phyloP scores from a whole-genome alignment of 2,329 filamentous ascomycete species.

The Monilinia laxa region DNA sequence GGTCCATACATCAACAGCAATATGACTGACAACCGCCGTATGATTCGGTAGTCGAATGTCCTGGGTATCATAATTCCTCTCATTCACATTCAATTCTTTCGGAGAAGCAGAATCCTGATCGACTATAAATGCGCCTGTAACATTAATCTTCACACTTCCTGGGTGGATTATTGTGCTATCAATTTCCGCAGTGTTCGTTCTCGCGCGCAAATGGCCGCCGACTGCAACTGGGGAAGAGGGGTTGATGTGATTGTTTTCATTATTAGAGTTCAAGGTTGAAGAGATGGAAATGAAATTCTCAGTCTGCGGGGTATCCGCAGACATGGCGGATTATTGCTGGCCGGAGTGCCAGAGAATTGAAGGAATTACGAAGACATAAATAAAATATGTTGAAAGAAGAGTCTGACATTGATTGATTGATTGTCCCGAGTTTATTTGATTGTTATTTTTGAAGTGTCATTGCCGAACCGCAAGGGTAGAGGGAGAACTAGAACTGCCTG shows the following conservation, averaged over 20 bases:
- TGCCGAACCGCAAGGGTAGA: neutral
- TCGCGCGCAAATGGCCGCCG: slow-evolving; percentile 28
- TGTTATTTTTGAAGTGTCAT: slow-evolving; percentile 12
- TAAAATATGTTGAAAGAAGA: slow-evolving; percentile 18
- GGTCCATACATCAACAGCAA: slow-evolving; percentile 83
- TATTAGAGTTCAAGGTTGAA: slow-evolving; percentile 19
- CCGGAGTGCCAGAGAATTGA: slow-evolving; percentile 27
- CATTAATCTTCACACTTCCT: slow-evolving; percentile 87
- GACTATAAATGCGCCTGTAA: slow-evolving; percentile 93
- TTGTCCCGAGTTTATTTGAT: neutral
- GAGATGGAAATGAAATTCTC: slow-evolving; percentile 7
- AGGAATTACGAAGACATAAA: slow-evolving; percentile 22
- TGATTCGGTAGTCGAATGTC: slow-evolving; percentile 97
- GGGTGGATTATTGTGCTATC: slow-evolving; percentile 53
- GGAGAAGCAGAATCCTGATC: slow-evolving; percentile 68
- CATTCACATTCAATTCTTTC: slow-evolving; percentile 43
- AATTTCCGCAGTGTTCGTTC: slow-evolving; percentile 42
- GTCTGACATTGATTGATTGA: neutral
- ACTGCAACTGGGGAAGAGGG: slow-evolving; percentile 26
- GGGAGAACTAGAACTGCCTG: neutral
- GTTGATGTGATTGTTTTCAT: slow-evolving; percentile 24
- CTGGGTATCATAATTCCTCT: slow-evolving; percentile 68
- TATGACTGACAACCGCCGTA: slow-evolving; percentile 91
- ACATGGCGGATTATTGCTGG: slow-evolving; percentile 31
- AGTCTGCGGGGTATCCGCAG: slow-evolving; percentile 31